Base-by-base conservation (phyloP, 176 grass and related monocot species). In the Rhynchospora tenuis region DNA sequence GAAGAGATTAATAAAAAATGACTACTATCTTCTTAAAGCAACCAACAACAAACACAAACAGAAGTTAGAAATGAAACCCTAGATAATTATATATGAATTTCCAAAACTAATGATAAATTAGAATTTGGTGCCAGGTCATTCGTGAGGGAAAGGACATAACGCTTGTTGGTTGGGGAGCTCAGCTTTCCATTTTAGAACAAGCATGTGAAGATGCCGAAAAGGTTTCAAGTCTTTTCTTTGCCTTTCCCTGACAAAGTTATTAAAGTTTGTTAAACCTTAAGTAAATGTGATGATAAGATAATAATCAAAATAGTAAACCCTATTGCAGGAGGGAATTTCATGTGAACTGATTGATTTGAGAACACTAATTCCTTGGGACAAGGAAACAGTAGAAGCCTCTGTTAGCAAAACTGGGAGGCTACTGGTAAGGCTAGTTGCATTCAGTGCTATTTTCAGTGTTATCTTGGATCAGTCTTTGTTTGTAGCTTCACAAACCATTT, bases 291-390 rank as follows among this genome's bases (percentile, higher is more conserved):
- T 78, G 77, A 19, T 77, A 74, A 77, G 48, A 44, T 59, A 85
- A 74, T 59, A 74, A 62, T 85, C 19, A 38, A 59, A 27, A 82
- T 68, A 44, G 59, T 50, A 70, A 47, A 44, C 29, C 29, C 11
- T 72, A 87, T 89, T 78, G 20, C 70, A 98, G 95, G 95, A 91
- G 19, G 95, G 95, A 38, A 93, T 98, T 81, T 95, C 95, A 45
- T 98, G 95, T 51, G 95, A 98, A 68, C 89, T 98, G 54, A 98
- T 98, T 66, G 95, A 98, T 83, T 87, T 98, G 28, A 93, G 78
- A 93, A 98, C 95, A 6, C 81, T 98, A 52, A 89, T 98, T 87
- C 95, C 95, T 29, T 98, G 95, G 95, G 95, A 98, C 81, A 98
- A 91, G 87, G 92, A 93, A 89, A 90, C 84, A 12, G 75, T 98